Percentiles rank a stretch among this genome's conserved stretches.
phyloP scores from a whole-genome alignment of 2,329 filamentous ascomycete species.

The Trichoderma polysporum region DNA sequence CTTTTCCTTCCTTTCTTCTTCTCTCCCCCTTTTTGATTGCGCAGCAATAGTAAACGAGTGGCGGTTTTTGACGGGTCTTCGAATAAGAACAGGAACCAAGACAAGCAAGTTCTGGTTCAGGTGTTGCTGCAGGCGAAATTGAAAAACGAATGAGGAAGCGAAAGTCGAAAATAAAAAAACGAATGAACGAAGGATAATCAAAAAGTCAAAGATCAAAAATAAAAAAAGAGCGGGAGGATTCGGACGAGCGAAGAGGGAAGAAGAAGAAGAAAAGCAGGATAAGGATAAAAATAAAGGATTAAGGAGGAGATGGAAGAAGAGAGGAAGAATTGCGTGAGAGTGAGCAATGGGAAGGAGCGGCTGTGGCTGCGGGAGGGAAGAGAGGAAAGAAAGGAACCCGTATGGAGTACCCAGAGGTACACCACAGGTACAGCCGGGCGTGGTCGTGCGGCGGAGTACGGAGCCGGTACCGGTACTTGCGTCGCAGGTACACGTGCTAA shows the following conservation, averaged over 20 bases:
- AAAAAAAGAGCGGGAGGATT: slow-evolving; percentile 17
- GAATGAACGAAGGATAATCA: slow-evolving; percentile 3
- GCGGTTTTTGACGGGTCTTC: neutral
- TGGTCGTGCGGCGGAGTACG: neutral
- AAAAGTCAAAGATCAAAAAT: slow-evolving; percentile 17
- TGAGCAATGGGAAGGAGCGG: slow-evolving; percentile 12
- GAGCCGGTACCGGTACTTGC: neutral
- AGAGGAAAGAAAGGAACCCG: slow-evolving; percentile 4
- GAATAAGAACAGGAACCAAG: neutral
- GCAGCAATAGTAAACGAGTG: slow-evolving; percentile 7
- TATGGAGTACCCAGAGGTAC: neutral
- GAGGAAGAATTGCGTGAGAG: slow-evolving; percentile 15
- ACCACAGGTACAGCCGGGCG: neutral
- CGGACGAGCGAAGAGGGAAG: neutral
- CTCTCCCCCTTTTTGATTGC: neutral
- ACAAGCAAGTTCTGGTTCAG: neutral
- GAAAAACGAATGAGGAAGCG: slow-evolving; percentile 15
- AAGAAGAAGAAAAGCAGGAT: slow-evolving; percentile 19
- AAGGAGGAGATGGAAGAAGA: slow-evolving; percentile 26
- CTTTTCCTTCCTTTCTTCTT: neutral
- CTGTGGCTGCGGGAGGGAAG: slow-evolving; percentile 18
- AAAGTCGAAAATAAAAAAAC: neutral
- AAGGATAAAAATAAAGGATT: slow-evolving; percentile 19
- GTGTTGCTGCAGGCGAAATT: neutral
- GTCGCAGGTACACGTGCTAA: neutral